phyloP scores from a whole-genome alignment of 2,329 filamentous ascomycete species.

The Cryphonectria japonica region DNA sequence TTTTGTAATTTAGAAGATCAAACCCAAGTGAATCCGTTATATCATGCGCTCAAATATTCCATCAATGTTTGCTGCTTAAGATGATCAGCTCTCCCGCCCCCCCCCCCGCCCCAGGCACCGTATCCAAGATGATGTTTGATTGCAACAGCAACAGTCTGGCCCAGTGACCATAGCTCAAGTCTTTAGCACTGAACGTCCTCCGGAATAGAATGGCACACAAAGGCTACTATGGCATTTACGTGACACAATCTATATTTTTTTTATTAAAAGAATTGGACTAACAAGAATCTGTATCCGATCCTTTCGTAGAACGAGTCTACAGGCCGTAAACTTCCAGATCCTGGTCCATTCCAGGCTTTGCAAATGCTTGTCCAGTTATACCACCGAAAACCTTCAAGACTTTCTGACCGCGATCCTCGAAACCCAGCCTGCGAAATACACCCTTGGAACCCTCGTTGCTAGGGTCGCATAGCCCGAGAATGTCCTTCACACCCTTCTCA shows the following conservation, averaged over 20 bases:
- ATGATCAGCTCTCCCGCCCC: not conserved
- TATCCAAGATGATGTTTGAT: not conserved
- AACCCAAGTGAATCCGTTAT: not conserved
- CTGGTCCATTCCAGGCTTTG: not conserved
- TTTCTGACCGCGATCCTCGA: constrained; percentile 24
- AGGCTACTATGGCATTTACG: not conserved
- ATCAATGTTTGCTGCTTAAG: not conserved
- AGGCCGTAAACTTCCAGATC: not conserved
- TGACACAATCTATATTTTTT: not conserved
- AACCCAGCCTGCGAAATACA: constrained; percentile 29
- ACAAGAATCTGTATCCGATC: not conserved
- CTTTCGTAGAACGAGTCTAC: not conserved
- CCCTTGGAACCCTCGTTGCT: constrained; percentile 23
- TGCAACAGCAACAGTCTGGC: not conserved
- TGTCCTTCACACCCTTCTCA: constrained; percentile 18
- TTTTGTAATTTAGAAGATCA: not conserved
- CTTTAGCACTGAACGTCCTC: not conserved
- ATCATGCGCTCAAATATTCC: not conserved
- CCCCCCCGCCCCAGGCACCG: no score
- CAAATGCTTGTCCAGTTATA: not conserved
- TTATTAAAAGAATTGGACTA: not conserved
- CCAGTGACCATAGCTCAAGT: not conserved
- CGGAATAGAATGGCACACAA: not conserved
- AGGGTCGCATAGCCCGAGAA: constrained; percentile 26
- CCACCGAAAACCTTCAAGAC: constrained; percentile 17